Conservation (phyloP, 129 eudicot species). For the Smallanthus sonchifolius region DNA sequence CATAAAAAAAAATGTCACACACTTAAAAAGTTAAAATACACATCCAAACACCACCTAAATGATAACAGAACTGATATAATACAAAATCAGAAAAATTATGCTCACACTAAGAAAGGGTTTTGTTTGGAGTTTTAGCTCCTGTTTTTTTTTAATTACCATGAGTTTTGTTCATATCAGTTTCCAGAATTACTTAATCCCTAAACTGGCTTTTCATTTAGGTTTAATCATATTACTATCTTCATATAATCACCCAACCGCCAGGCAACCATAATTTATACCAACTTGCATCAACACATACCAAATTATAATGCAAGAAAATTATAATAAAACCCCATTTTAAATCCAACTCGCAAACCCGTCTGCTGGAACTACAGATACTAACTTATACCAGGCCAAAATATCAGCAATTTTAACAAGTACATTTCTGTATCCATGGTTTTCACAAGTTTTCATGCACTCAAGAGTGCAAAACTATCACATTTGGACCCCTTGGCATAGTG, state of each 20-base stretch:
- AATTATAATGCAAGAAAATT: neutral
- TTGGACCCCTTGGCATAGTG: slow-evolving; percentile 2
- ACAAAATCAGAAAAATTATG: no score
- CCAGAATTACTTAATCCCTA: no score
- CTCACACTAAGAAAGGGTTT: no score
- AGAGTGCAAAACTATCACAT: slow-evolving; percentile 10
- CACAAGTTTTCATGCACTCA: slow-evolving; percentile 9
- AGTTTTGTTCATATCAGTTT: no score
- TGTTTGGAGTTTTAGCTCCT: no score
- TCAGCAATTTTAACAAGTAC: no score
- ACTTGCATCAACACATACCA: neutral
- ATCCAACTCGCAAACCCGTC: neutral
- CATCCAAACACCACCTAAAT: no score
- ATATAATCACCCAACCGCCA: neutral
- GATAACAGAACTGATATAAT: no score
- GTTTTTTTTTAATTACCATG: no score
- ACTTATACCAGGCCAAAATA: slow-evolving; percentile 6
- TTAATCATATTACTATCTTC: neutral
- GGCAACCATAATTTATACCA: neutral
- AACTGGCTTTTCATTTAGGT: no score
- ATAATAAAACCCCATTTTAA: neutral
- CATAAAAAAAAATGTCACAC: no score
- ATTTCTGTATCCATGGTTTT: neutral
- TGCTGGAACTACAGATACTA: slow-evolving; percentile 6
- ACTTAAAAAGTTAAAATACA: no score